These are phyloP conservation scores for Epicoccum nigrum DNA, from an alignment of 2,329 filamentous ascomycete species.

Conservation along the genomic window DNA sequence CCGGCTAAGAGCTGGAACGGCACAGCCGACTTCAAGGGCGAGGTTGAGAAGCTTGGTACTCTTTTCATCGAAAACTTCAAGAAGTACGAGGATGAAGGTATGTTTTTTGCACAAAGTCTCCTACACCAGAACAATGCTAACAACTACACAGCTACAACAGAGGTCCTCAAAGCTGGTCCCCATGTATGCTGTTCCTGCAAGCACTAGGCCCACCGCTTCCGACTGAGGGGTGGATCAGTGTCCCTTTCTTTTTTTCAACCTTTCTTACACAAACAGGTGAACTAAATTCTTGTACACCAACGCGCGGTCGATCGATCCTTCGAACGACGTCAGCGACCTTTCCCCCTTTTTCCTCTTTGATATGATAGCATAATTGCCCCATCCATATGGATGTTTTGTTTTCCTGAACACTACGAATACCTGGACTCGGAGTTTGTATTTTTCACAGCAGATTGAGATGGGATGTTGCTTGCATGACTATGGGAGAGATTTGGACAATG, in stretches of 20 bases:
- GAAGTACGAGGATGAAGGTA: conserved; percentile 74
- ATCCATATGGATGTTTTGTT: too few relatives aligned
- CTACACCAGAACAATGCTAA: not conserved
- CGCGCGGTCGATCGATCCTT: conserved; percentile 20
- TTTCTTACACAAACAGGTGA: conserved; percentile 7
- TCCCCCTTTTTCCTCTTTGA: not conserved
- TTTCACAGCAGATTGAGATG: not conserved
- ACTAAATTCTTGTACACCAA: not conserved
- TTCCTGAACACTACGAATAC: conserved; percentile 17
- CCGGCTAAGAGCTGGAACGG: conserved; percentile 92
- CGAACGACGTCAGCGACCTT: conserved; percentile 18
- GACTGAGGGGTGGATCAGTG: conserved; percentile 1
- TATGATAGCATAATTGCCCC: conserved; percentile 2
- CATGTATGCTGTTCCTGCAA: conserved; percentile 49
- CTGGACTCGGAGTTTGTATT: conserved; percentile 11
- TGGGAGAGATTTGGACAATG: too few relatives aligned
- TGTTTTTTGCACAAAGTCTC: not conserved
- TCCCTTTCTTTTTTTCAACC: not conserved
- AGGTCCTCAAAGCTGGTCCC: conserved; percentile 52
- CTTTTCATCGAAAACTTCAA: conserved; percentile 98
- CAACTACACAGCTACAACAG: not conserved
- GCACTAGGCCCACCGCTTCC: conserved; percentile 27
- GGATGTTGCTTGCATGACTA: conserved; percentile 1
- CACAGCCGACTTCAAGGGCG: conserved; percentile 78
- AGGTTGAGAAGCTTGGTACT: conserved; percentile 86